These are phyloP conservation scores for Globisporangium recalcitrans DNA, from an alignment of 352 stramenopile genomes.

Conservation along the genomic window DNA sequence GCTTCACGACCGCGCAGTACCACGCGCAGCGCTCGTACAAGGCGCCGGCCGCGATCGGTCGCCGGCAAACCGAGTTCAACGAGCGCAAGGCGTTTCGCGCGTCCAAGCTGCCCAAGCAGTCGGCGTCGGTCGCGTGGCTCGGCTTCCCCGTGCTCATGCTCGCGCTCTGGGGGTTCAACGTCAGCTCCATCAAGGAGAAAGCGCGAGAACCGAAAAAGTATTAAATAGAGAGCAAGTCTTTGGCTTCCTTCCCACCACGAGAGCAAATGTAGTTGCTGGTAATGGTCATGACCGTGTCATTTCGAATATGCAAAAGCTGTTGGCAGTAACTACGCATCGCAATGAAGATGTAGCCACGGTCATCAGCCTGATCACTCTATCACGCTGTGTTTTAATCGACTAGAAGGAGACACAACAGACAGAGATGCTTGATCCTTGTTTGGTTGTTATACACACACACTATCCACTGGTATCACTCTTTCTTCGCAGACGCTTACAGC, in stretches of 20 bases:
- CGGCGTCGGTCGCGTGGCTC: slow-evolving; percentile 53
- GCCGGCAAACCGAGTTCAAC: slow-evolving; percentile 48
- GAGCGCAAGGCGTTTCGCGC: slow-evolving; percentile 70
- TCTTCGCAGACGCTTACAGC: slow-evolving; percentile 14
- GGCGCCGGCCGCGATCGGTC: slow-evolving; percentile 50
- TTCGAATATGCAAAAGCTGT: no score
- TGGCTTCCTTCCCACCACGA: no score
- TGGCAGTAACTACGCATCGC: no score
- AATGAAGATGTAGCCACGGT: no score
- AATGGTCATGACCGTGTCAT: no score
- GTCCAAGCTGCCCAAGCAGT: slow-evolving; percentile 55
- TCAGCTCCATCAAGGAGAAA: slow-evolving; percentile 50
- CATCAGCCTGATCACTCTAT: background rate
- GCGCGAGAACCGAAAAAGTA: slow-evolving; percentile 34
- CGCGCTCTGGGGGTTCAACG: slow-evolving; percentile 56
- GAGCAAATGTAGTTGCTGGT: no score
- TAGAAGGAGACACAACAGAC: background rate
- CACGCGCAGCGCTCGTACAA: slow-evolving; percentile 46
- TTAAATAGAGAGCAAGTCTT: no score
- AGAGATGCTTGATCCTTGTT: background rate
- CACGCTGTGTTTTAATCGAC: background rate
- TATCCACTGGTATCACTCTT: background rate
- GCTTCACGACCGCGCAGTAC: slow-evolving; percentile 76
- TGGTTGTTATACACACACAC: background rate
- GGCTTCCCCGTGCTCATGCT: slow-evolving; percentile 50